Conservation (phyloP, 2,329 filamentous ascomycete species). For the Daldinia sp. region DNA sequence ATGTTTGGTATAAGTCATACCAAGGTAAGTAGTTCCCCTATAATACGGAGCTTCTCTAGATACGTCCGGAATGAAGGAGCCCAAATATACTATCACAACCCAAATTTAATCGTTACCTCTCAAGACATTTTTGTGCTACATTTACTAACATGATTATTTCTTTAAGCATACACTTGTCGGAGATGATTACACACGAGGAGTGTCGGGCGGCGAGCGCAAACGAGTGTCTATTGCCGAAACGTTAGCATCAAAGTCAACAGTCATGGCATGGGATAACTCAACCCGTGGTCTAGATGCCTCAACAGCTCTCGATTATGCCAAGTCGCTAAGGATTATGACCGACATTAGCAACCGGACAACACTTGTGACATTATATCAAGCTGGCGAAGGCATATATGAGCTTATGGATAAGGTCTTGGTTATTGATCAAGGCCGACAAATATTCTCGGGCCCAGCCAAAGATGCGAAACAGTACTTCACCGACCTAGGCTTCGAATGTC, state of each 20-base stretch:
- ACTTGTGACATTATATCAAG: slow-evolving; percentile 54
- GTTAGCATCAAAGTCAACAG: slow-evolving; percentile 74
- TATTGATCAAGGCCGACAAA: slow-evolving; percentile 71
- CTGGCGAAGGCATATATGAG: slow-evolving; percentile 55
- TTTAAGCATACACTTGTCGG: slow-evolving; percentile 72
- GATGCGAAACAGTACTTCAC: slow-evolving; percentile 73
- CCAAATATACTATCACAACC: too few relatives aligned
- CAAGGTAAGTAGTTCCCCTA: slow-evolving; percentile 45
- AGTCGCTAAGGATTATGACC: slow-evolving; percentile 75
- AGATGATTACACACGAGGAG: slow-evolving; percentile 75
- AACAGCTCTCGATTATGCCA: slow-evolving; percentile 80
- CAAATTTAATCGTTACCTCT: too few relatives aligned
- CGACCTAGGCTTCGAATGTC: slow-evolving; percentile 70
- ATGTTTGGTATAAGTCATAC: slow-evolving; percentile 85
- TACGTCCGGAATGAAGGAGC: too few relatives aligned
- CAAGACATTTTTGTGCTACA: not conserved
- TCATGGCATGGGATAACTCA: slow-evolving; percentile 82
- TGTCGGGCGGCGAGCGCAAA: slow-evolving; percentile 82
- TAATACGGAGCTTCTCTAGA: not conserved
- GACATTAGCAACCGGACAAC: slow-evolving; percentile 72
- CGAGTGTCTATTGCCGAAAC: slow-evolving; percentile 83
- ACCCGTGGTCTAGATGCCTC: slow-evolving; percentile 82
- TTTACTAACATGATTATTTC: not conserved
- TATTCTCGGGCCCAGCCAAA: slow-evolving; percentile 69
- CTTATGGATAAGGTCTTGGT: slow-evolving; percentile 82